phyloP scores from a whole-genome alignment of 1,139 yeast species.

The Hemisphaericaspora lyxosophila region DNA sequence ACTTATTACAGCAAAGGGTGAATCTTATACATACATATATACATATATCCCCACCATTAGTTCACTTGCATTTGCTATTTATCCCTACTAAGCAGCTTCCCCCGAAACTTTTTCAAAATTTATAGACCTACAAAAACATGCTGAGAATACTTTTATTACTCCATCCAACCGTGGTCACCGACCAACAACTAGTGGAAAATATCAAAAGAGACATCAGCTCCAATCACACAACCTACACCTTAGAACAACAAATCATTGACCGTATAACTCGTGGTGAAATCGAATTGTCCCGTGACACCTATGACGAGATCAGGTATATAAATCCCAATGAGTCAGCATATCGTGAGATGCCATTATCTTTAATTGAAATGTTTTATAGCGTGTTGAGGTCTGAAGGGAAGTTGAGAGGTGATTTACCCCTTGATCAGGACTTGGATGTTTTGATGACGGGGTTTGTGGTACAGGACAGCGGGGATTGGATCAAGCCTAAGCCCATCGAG shows the following conservation, averaged over 20 bases:
- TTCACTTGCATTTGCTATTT: not conserved
- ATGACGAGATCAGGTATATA: constrained; percentile 52
- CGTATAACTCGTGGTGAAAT: constrained; percentile 62
- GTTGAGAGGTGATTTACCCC: constrained; percentile 53
- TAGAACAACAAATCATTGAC: constrained; percentile 64
- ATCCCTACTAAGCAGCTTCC: too few relatives aligned
- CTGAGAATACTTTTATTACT: constrained; percentile 41
- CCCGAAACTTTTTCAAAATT: too few relatives aligned
- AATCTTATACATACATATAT: too few relatives aligned
- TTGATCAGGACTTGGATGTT: constrained; percentile 54
- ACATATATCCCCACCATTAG: too few relatives aligned
- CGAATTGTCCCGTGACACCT: constrained; percentile 42
- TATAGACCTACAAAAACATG: constrained; percentile 5
- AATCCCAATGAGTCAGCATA: constrained; percentile 53
- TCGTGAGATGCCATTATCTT: constrained; percentile 37
- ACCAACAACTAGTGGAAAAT: constrained; percentile 47
- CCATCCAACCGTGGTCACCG: constrained; percentile 73
- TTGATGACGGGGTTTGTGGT: constrained; percentile 64
- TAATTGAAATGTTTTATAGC: constrained; percentile 41
- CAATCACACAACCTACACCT: constrained; percentile 18
- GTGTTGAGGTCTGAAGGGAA: constrained; percentile 49
- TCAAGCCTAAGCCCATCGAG: constrained; percentile 40
- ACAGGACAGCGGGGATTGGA: constrained; percentile 36
- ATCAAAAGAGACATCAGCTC: constrained; percentile 27
- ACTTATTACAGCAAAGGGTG: too few relatives aligned